Evolutionary conservation across 208 protist genomes (phyloP).

Genomic region (Leishmania amazonensis): DNA sequence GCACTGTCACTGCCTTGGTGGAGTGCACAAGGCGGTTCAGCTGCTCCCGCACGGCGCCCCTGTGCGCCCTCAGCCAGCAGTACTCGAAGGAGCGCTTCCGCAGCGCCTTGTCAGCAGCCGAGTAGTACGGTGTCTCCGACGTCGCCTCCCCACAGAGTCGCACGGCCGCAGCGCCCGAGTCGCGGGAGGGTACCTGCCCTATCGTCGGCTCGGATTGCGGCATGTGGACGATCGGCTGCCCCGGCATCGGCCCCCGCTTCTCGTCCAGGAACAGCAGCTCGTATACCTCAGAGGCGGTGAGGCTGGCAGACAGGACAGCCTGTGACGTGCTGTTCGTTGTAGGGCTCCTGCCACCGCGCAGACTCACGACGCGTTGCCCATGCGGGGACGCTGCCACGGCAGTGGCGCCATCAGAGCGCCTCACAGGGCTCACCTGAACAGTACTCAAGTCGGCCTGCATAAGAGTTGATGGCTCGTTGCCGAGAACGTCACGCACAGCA

Average conservation of each 20-base stretch:
- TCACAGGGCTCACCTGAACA: not conserved
- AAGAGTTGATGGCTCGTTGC: not conserved
- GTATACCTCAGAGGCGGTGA: constrained; percentile 24
- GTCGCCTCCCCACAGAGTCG: constrained; percentile 6
- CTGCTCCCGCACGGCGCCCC: not conserved
- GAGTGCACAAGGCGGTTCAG: constrained; percentile 12
- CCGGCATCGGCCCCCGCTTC: constrained; percentile 16
- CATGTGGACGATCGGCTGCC: constrained; percentile 9
- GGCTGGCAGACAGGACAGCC: constrained; percentile 5
- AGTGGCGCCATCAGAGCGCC: not conserved
- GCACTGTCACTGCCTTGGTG: constrained; percentile 1
- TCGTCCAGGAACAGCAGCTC: constrained; percentile 12
- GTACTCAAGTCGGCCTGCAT: not conserved
- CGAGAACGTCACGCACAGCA: not conserved
- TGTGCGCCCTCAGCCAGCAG: constrained; percentile 23
- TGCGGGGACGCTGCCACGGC: not conserved
- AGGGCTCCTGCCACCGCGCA: not conserved
- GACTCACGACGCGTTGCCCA: not conserved
- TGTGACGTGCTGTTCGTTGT: not conserved
- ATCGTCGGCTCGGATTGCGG: not conserved
- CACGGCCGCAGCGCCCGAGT: not conserved
- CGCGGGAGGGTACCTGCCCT: not conserved
- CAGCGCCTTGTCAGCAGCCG: not conserved
- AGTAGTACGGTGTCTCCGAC: constrained; percentile 16
- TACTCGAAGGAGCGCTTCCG: constrained; percentile 32